Conservation (phyloP, 805 yeast species). For the Zygoascus biomembranicola region DNA sequence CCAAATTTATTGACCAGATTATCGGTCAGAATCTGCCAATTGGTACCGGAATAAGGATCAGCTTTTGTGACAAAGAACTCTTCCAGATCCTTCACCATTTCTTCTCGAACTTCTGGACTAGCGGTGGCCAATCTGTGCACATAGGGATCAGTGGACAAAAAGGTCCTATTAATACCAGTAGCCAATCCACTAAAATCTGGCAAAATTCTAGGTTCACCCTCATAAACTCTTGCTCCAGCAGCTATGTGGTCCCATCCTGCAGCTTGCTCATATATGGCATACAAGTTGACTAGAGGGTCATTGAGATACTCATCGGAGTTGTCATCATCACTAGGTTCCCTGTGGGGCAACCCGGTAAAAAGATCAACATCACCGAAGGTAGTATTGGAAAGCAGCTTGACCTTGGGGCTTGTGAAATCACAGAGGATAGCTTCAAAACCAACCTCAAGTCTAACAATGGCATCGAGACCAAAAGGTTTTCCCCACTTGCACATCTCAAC, state of each 20-base stretch:
- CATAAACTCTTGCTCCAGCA: conserved; percentile 41
- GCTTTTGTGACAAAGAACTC: conserved; percentile 24
- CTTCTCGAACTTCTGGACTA: conserved; percentile 28
- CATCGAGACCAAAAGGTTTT: conserved; percentile 45
- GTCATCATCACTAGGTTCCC: conserved; percentile 18
- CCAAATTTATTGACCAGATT: conserved; percentile 44
- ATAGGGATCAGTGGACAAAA: conserved; percentile 42
- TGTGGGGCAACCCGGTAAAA: not conserved
- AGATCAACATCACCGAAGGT: not conserved
- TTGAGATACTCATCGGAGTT: conserved; percentile 18
- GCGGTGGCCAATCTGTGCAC: conserved; percentile 30
- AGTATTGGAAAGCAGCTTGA: conserved; percentile 33
- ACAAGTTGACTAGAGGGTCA: not conserved
- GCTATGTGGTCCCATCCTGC: conserved; percentile 37
- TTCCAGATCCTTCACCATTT: conserved; percentile 32
- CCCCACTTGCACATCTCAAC: conserved; percentile 48
- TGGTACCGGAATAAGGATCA: conserved; percentile 35
- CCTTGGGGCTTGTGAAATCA: conserved; percentile 38
- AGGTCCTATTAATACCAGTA: conserved; percentile 46
- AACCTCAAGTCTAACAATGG: conserved; percentile 47
- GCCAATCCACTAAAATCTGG: conserved; percentile 48
- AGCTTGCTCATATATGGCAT: conserved; percentile 26
- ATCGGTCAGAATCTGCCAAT: conserved; percentile 49
- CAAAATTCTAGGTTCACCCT: conserved; percentile 40
- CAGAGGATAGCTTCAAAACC: conserved; percentile 56